Base-by-base conservation (phyloP, 2,329 filamentous ascomycete species). In the Daldinia sp. region DNA sequence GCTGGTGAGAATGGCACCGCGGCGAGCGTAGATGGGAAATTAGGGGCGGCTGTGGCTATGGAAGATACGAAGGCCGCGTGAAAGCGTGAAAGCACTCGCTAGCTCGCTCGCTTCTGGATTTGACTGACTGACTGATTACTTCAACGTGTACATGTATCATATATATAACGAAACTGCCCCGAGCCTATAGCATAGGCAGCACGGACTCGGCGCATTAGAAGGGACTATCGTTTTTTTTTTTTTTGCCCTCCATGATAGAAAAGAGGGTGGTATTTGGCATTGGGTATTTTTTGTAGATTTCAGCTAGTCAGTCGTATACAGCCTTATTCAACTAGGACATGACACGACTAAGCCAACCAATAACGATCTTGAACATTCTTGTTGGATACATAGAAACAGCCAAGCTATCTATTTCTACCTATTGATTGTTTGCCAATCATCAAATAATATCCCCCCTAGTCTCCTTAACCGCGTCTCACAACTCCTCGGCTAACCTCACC, bases 1-100 rank as follows among this genome's bases (percentile, higher is more conserved):
- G 87, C 84, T 0, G 84, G 82, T 20, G 81, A 82, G 69, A 84
- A 81, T 71, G 74, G 33, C 4, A 41, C 54, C 0, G 54, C 64
- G 2, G 39, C 64, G 2, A 42, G 51, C 4, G 55, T 72, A 4
- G 56, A 65, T 10, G 70, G 70, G 3, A 75, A 74, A 59, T 37
- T 76, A 2, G 74, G 67, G 46, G 63, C 72, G 37, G 68, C 75
- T 1, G 59, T 73, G 4, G 72, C 70, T 2, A 67, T 75, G 28
- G 74, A 75, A 15, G 73, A 72, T 4, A 53, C 73, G 20, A 57
- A 59, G 28, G 56, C 6, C 23, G 42, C 33, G 23, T 59, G 42
- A 59, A 39, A 28, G 42, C 33, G 23, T 59, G 42, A 59, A 39
- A 28, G 26, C 30, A 26, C 18, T 23, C 28, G 56, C 46, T 30